A percentile compares a stretch with the other conserved stretches of the same genome.
Evolutionary conservation across 163 green algal genomes (phyloP).

Genomic region (Scenedesmus sp.): DNA sequence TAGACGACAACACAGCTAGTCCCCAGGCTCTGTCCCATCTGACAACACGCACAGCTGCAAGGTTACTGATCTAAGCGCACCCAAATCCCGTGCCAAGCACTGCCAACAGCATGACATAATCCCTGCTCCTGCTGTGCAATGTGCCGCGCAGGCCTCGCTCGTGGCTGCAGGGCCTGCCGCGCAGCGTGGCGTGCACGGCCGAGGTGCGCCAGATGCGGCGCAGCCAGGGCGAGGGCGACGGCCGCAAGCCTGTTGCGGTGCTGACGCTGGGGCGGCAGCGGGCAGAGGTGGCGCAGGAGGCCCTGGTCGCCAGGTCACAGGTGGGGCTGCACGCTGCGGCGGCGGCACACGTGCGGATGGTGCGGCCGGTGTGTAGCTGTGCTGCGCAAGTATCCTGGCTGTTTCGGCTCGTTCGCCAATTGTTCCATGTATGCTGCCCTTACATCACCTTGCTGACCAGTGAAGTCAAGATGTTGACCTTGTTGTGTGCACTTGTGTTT

Average conservation of each 20-base stretch:
- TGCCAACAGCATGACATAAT: neutral
- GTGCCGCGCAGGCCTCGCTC: neutral
- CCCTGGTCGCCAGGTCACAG: neutral
- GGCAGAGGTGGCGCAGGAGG: slow-evolving; percentile 12
- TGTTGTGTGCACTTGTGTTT: too few relatives aligned
- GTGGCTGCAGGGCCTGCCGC: neutral
- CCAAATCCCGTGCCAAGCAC: neutral
- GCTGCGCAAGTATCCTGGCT: too few relatives aligned
- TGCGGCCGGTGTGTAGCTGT: too few relatives aligned
- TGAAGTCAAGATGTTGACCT: too few relatives aligned
- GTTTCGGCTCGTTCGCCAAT: too few relatives aligned
- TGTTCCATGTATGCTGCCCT: too few relatives aligned
- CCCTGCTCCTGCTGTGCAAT: neutral
- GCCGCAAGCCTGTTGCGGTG: neutral
- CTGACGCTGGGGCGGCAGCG: slow-evolving; percentile 47
- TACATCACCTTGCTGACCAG: too few relatives aligned
- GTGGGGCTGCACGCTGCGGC: neutral
- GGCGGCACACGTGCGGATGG: too few relatives aligned
- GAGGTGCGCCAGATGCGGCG: slow-evolving; percentile 46
- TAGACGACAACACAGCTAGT: too few relatives aligned
- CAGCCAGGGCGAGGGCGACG: neutral
- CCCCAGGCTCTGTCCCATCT: too few relatives aligned
- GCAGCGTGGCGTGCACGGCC: slow-evolving; percentile 31
- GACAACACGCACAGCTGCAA: neutral
- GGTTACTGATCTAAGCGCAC: neutral